Conservation (phyloP, 2,329 filamentous ascomycete species). For the Aspergillus sergii region DNA sequence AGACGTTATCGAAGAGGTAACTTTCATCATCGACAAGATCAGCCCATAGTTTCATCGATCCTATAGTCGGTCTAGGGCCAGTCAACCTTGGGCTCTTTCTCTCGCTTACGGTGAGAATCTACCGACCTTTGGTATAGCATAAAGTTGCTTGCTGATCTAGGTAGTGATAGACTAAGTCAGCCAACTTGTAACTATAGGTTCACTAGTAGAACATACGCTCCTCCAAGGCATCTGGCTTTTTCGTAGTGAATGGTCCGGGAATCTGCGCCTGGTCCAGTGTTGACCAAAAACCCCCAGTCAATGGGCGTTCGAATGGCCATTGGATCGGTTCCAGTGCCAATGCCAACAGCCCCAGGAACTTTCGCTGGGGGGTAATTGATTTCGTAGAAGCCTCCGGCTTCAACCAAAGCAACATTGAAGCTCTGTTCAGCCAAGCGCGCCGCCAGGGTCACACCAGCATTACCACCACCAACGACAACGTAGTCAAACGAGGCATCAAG, state of each 20-base stretch:
- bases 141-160: slow-evolving; percentile 35
- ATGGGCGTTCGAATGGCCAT: slow-evolving; percentile 44
- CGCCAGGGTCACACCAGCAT: slow-evolving; percentile 46
- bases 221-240: slow-evolving; percentile 32
- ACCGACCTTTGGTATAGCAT: slow-evolving; percentile 37
- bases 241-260: slow-evolving; percentile 34
- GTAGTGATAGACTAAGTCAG: background rate
- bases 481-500: slow-evolving; percentile 30
- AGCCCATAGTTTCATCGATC: slow-evolving; percentile 37
- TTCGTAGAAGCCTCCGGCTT: slow-evolving; percentile 50
- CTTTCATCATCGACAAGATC: slow-evolving; percentile 33
- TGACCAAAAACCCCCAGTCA: slow-evolving; percentile 53
- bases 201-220: slow-evolving; percentile 26
- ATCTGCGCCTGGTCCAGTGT: slow-evolving; percentile 52
- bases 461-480: slow-evolving; percentile 43
- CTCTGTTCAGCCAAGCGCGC: slow-evolving; percentile 54
- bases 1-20: slow-evolving; percentile 33
- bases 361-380: slow-evolving; percentile 58
- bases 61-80: slow-evolving; percentile 25
- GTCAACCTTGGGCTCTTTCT: background rate
- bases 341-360: slow-evolving; percentile 38
- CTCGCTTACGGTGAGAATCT: background rate
- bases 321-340: slow-evolving; percentile 26
- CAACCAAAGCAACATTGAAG: slow-evolving; percentile 42
- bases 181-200: background rate